Base-by-base conservation (phyloP, 2,329 filamentous ascomycete species). In the Penicillium sp. region DNA sequence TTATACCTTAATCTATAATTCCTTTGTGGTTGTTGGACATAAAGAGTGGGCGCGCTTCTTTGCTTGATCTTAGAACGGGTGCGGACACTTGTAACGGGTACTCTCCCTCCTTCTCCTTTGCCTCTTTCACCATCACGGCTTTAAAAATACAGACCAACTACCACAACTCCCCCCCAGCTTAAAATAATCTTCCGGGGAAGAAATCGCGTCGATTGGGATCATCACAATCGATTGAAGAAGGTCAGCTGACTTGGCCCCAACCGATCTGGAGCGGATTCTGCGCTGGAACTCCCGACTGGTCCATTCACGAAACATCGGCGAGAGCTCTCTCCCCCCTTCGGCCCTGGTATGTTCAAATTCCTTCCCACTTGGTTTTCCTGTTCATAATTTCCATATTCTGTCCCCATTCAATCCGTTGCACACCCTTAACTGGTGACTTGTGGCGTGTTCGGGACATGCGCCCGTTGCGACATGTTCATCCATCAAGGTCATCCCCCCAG, bases 401-500 rank as follows among this genome's bases (percentile, higher is more conserved):
- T 26, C 36, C 33, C 25, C 12, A 8, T 37, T 35, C 35, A 43
- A 51, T 53, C 49, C n/a, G 30, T 50, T 25, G 31, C 56, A 38
- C 58, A 33, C 42, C 46, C 37, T 19, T 10, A 16, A 36, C 19
- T 31, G 36, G 46, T 47, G 36, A 44, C 28, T 30, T 40, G 28
- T 56, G 51, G 48, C 28, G 40, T 55, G 26, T 38, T 49, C 22
- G 37, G 45, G 43, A 25, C 40, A 56, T 61, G 53, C 58, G 55
- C 50, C 54, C 53, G 54, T 61, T 59, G 62, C 63, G 63, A 64
- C 62, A 62, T 56, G 53, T 55, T 50, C 38, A 47, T 54, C 50
- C 45, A 58, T 57, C 50, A 43, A 50, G 55, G 40, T 44, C 52
- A 46, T 49, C 28, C 17, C 47, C 42, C 31, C 17, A 36, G 36